Evolutionary conservation across 2,329 filamentous ascomycete species (phyloP), one percentile per base, ranked within the genome.

Genomic region (Exophiala alcalophila): DNA sequence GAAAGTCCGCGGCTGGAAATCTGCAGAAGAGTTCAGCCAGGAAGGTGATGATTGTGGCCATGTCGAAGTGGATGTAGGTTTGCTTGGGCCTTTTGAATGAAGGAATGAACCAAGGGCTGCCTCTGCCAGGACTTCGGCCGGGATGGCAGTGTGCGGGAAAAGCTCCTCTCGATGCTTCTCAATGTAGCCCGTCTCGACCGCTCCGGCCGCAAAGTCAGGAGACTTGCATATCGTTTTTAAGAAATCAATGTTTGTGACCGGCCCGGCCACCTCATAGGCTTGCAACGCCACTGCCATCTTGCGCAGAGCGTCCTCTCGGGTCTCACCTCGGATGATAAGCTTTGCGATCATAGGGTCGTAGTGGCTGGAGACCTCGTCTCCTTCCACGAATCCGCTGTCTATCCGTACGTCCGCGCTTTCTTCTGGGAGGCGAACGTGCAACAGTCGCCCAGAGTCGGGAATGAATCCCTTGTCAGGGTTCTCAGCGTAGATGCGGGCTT

Each of bases 261-360:
- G 78, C 0, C 92, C 92, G 2, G 91, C 92, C 8, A 98, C 82
- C 65, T 98, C 88, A 61, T 97, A 98, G 33, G 87, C 77, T 53
- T 87, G 83, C 8, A 98, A 71, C 1, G 92, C 90, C 3, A 82
- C 72, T 25, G 81, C 80, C 46, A 98, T 74, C 64, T 87, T 94
- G 45, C 86, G 81, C 35, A 98, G 83, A 3, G 90, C 87, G 18
- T 85, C 83, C 61, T 84, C 78, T 47, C 92, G 78, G 43, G 84
- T 84, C 11, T 80, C 77, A 1, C 86, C 92, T 44, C 86, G 80
- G 4, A 97, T 88, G 56, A 98, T 98, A 38, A 98, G 77, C 68
- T 98, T 98, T 30, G 92, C 87, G 55, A 98, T 95, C 92, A 98
- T 98, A 19, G 92, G 92, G 57, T 98, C 92, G 65, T 98, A 98